These are phyloP conservation scores for Colletotrichum kahawae DNA, from an alignment of 2,329 filamentous ascomycete genomes.

Conservation along the genomic window DNA sequence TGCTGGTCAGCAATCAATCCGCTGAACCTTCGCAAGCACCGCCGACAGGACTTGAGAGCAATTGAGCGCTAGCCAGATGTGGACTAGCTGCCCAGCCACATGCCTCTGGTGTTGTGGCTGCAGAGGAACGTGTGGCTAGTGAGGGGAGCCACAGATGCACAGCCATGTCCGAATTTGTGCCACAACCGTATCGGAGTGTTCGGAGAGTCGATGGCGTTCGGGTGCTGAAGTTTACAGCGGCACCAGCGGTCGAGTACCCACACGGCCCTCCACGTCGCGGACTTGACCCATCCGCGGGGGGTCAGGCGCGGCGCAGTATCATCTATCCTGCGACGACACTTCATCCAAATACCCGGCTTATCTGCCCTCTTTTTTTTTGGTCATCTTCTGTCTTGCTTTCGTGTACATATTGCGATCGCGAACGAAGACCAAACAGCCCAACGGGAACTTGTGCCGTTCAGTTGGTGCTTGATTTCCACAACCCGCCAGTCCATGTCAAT, in stretches of 20 bases:
- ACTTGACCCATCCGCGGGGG: not conserved
- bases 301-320: not conserved
- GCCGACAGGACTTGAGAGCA: not conserved
- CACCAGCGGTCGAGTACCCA: not conserved
- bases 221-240: not conserved
- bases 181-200: not conserved
- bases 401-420: not conserved
- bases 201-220: not conserved
- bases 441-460: not conserved
- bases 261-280: not conserved
- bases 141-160: not conserved
- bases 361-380: not conserved
- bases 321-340: not conserved
- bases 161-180: not conserved
- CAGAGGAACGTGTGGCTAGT: not conserved
- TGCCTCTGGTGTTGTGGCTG: not conserved
- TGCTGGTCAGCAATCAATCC: conserved; percentile 4
- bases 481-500: not conserved
- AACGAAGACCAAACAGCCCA: not conserved
- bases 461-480: not conserved
- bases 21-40: not conserved
- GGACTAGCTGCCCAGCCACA: not conserved
- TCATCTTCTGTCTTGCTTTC: not conserved
- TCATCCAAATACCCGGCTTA: not conserved
- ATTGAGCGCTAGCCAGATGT: not conserved